Conservation (phyloP, 2,329 filamentous ascomycete species). For the Microdochium trichocladiopsis region DNA sequence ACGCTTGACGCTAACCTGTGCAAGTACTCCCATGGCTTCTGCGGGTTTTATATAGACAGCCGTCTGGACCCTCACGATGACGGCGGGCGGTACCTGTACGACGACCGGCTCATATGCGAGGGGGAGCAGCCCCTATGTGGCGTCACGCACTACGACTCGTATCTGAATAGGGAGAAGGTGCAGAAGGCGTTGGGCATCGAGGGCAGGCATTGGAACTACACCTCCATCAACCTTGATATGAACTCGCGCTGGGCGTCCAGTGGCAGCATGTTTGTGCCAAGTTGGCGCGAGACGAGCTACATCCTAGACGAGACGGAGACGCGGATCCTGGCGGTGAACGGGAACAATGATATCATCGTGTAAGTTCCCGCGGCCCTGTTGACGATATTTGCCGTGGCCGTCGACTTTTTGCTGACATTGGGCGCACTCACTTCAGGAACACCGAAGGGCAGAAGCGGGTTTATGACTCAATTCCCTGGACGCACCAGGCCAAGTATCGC, state of each 20-base stretch:
- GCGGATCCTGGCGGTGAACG: neutral
- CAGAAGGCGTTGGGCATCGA: neutral
- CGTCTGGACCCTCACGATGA: neutral
- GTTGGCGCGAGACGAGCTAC: neutral
- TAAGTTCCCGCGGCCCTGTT: neutral
- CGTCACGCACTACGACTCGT: neutral
- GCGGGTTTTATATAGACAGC: neutral
- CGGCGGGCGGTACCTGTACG: neutral
- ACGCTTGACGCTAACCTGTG: neutral
- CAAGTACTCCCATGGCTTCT: neutral
- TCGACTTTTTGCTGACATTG: neutral
- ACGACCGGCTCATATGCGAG: neutral
- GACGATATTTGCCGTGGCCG: neutral
- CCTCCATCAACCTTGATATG: neutral
- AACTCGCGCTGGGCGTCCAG: neutral
- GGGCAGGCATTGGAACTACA: neutral
- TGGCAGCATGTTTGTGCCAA: neutral
- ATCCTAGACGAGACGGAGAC: neutral
- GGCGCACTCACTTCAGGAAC: neutral
- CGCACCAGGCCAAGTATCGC: conserved; percentile 5
- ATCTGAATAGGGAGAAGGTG: neutral
- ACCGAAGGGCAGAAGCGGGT: conserved; percentile 6
- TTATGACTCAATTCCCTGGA: conserved; percentile 4
- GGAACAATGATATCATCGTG: neutral
- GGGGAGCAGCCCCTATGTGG: neutral